Conservation (phyloP, 352 stramenopile genomes). For the Phytopythium sindhum region DNA sequence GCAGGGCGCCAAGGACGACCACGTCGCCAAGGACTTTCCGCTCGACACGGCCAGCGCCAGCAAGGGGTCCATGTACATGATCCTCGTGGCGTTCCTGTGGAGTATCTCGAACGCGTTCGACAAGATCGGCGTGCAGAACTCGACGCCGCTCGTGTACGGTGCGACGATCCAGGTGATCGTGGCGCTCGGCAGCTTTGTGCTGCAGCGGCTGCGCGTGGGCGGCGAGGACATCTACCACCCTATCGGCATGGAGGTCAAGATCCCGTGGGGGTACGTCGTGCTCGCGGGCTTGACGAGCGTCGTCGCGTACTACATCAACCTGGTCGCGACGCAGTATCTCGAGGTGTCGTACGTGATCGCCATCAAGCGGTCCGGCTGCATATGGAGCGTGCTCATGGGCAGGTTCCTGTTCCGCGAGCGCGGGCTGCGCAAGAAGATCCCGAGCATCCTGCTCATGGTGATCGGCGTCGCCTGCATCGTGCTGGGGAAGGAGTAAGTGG, state of each 20-base stretch:
- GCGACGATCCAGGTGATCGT: slow-evolving; percentile 74
- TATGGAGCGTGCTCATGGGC: slow-evolving; percentile 78
- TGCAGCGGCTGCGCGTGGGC: slow-evolving; percentile 58
- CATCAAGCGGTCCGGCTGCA: slow-evolving; percentile 82
- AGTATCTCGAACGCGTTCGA: slow-evolving; percentile 83
- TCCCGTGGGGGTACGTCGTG: slow-evolving; percentile 70
- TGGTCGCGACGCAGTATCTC: slow-evolving; percentile 71
- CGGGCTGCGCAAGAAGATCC: slow-evolving; percentile 77
- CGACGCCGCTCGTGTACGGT: slow-evolving; percentile 68
- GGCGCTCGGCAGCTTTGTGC: slow-evolving; percentile 48
- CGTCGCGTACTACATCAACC: slow-evolving; percentile 84
- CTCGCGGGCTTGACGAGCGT: slow-evolving; percentile 67
- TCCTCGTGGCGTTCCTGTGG: slow-evolving; percentile 77
- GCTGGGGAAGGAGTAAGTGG: slow-evolving; percentile 50
- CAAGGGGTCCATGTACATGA: slow-evolving; percentile 82
- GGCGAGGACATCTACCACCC: slow-evolving; percentile 57
- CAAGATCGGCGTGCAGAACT: slow-evolving; percentile 82
- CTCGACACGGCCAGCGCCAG: slow-evolving; percentile 52
- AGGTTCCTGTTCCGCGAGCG: slow-evolving; percentile 70
- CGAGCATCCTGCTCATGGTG: slow-evolving; percentile 79
- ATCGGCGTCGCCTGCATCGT: slow-evolving; percentile 78
- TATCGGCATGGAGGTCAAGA: slow-evolving; percentile 49
- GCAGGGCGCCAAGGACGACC: slow-evolving; percentile 44
- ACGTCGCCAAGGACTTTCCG: slow-evolving; percentile 41
- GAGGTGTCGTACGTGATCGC: slow-evolving; percentile 84